Evolutionary conservation across 2,329 filamentous ascomycete genomes (phyloP), one percentile per base, ranked within the genome.

Genomic region (Nannizziopsis barbatae): DNA sequence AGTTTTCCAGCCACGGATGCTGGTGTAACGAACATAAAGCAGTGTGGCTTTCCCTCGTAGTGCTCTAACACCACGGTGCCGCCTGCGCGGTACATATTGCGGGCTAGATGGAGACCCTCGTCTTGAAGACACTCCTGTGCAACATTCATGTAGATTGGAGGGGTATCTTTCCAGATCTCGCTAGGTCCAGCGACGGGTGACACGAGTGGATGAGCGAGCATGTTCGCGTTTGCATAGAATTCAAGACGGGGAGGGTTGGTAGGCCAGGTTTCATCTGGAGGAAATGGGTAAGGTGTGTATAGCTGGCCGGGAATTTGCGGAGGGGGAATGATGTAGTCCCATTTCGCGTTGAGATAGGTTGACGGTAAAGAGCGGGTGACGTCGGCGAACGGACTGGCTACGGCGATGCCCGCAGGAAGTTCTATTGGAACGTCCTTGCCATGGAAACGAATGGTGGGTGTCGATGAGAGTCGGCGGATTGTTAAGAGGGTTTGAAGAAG

Each of bases 1-100:
- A 74, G 70, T 55, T 60, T 65, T 2, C 74, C 66, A 27, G 65
- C 71, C 1, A 69, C 59, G 1, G 72, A 60, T 3, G 65, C 63
- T 1, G 71, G 63, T 48, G 86, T 65, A 1, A 85, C 53, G 53
- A 79, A 57, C 0, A 75, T 77, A 59, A 86, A 70, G 43, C 68
- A 70, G 50, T 72, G 69, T 8, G 69, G 69, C 65, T 70, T 69
- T 8, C 68, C 69, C 50, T 72, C 69, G 42, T 66, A 70, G 41
- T 65, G 63, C 41, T 70, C 64, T 5, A 68, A 60, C 2, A 65
- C 53, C 8, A 70, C 62, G 0, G 62, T 52, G 3, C 58, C 63
- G 18, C 67, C 68, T 7, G 56, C 63, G 12, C 61, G 57, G 49
- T 68, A 60, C 27, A 71, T 58, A 22, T 63, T 66, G 15, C 68